Conservation (phyloP, 306 rosid genomes). For the Dalbergia cochinchinensis region DNA sequence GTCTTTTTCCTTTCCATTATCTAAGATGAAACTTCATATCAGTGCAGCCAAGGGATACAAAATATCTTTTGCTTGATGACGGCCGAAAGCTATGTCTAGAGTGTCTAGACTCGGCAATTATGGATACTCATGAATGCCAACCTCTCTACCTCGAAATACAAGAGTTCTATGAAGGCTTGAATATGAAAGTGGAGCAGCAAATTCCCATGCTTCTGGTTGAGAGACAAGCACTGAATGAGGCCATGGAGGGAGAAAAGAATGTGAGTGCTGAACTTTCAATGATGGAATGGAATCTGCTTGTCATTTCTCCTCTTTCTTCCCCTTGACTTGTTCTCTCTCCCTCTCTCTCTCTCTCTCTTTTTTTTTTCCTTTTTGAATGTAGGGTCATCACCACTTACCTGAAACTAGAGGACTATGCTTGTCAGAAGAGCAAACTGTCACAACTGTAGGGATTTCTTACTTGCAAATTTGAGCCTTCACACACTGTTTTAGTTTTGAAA, state of each 20-base stretch:
- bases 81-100: slow-evolving; percentile 96
- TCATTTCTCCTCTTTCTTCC: slow-evolving; percentile 3
- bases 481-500: slow-evolving; percentile 19
- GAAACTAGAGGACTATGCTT: slow-evolving; percentile 99
- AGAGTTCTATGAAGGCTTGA: slow-evolving; percentile 92
- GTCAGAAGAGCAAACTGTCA: slow-evolving; percentile 96
- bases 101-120: slow-evolving; percentile 93
- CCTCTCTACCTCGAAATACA: slow-evolving; percentile 98
- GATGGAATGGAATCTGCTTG: neutral
- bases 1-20: neutral
- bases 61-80: slow-evolving; percentile 90
- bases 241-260: slow-evolving; percentile 96
- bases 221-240: slow-evolving; percentile 97
- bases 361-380: slow-evolving; percentile 45
- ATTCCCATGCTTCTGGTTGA: slow-evolving; percentile 98
- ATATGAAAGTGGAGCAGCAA: slow-evolving; percentile 97
- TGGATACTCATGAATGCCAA: slow-evolving; percentile 98
- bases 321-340: neutral
- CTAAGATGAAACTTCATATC: slow-evolving; percentile 45
- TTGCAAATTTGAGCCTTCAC: slow-evolving; percentile 33
- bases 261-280: slow-evolving; percentile 48
- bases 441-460: slow-evolving; percentile 71
- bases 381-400: slow-evolving; percentile 99
- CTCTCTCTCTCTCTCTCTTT: too few relatives aligned
- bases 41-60: slow-evolving; percentile 81